Evolutionary conservation across 345 rosid genomes (phyloP).

Genomic region (Pistacia integerrima): DNA sequence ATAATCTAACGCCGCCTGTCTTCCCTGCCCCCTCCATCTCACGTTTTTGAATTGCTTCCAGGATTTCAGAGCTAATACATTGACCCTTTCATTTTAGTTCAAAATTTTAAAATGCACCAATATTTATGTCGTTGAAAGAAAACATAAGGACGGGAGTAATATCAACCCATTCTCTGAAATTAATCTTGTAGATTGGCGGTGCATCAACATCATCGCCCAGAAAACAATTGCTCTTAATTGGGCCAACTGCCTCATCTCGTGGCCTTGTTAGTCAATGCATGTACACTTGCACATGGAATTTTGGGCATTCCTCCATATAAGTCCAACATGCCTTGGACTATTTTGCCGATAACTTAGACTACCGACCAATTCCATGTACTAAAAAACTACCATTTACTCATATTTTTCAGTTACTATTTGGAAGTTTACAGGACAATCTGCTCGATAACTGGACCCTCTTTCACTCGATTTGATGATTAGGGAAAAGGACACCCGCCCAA

Average conservation of each 20-base stretch:
- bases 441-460: background rate
- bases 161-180: too few relatives aligned
- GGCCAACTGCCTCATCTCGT: conserved; percentile 5
- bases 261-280: conserved; percentile 10
- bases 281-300: conserved; percentile 18
- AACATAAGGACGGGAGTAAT: too few relatives aligned
- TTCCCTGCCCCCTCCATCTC: too few relatives aligned
- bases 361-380: background rate
- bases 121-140: too few relatives aligned
- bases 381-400: background rate
- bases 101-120: too few relatives aligned
- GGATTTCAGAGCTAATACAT: too few relatives aligned
- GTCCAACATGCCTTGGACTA: conserved; percentile 5
- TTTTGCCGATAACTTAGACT: conserved; percentile 24
- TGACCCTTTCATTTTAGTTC: too few relatives aligned
- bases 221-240: background rate
- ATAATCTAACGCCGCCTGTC: too few relatives aligned
- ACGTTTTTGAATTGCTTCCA: too few relatives aligned
- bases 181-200: too few relatives aligned
- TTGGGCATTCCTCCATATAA: conserved; percentile 1
- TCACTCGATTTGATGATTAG: background rate
- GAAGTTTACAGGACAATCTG: too few relatives aligned
- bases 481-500: background rate
- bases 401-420: background rate
- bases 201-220: too few relatives aligned